A percentile compares a stretch with the other conserved stretches of the same genome.
These are phyloP conservation scores for Neonectria ditissima DNA, from an alignment of 2,329 filamentous ascomycete species.

Conservation along the genomic window DNA sequence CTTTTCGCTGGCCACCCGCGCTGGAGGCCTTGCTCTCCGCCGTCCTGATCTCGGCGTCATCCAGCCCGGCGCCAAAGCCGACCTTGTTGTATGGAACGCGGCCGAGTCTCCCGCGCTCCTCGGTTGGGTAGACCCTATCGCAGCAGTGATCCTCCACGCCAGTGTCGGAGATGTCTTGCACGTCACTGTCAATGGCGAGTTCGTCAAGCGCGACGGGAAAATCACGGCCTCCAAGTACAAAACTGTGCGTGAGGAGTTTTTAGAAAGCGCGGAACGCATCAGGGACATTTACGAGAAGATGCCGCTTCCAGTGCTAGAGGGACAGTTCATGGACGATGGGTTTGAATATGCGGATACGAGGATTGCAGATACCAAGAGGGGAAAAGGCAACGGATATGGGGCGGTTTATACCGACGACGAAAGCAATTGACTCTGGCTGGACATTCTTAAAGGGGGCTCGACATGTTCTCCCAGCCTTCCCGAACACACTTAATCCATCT, in stretches of 20 bases:
- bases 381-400: constrained; percentile 11
- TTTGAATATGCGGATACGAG: constrained; percentile 5
- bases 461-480: too few species aligned
- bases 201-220: constrained; percentile 59
- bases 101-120: constrained; percentile 59
- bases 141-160: constrained; percentile 67
- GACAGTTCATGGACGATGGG: constrained; percentile 7
- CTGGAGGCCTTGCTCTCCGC: constrained; percentile 63
- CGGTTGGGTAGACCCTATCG: constrained; percentile 67
- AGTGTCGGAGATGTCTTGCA: constrained; percentile 64
- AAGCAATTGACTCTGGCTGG: background rate
- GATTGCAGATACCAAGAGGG: constrained; percentile 1
- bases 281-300: background rate
- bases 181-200: constrained; percentile 63
- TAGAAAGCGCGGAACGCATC: background rate
- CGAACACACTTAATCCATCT: too few species aligned
- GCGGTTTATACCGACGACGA: background rate
- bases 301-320: background rate
- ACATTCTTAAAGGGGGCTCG: too few species aligned
- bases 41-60: constrained; percentile 64
- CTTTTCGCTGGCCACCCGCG: constrained; percentile 65
- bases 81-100: constrained; percentile 65
- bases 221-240: constrained; percentile 47
- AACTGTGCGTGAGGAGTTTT: constrained; percentile 39
- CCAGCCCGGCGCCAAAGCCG: constrained; percentile 62